Evolutionary conservation across 2,329 filamentous ascomycete genomes (phyloP).

Genomic region (Pseudocercospora vitis): DNA sequence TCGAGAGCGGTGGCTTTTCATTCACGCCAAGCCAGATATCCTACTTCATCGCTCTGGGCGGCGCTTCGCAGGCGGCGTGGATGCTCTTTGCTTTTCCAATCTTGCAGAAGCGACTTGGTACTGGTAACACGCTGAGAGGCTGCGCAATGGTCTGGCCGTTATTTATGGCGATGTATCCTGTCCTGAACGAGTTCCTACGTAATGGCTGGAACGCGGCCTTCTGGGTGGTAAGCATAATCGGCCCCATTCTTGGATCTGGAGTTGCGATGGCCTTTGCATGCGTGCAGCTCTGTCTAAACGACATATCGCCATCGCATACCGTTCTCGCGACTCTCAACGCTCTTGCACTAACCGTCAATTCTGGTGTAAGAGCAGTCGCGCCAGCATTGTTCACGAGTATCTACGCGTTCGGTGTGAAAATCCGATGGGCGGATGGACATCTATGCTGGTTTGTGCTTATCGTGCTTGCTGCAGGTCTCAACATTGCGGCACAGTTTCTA

Average conservation of each 20-base stretch:
- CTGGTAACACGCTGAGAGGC: constrained; percentile 61
- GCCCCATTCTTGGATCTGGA: constrained; percentile 58
- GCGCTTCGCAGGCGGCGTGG: constrained; percentile 69
- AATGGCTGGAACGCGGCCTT: constrained; percentile 51
- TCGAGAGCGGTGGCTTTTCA: constrained; percentile 63
- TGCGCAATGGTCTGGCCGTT: constrained; percentile 63
- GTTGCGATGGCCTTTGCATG: constrained; percentile 68
- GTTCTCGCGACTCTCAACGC: constrained; percentile 72
- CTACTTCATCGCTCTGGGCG: constrained; percentile 63
- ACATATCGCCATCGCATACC: constrained; percentile 64
- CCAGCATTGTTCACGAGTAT: constrained; percentile 67
- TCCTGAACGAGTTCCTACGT: constrained; percentile 59
- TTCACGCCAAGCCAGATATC: constrained; percentile 66
- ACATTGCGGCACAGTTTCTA: constrained; percentile 39
- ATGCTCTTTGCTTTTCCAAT: constrained; percentile 68
- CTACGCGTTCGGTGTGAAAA: constrained; percentile 65
- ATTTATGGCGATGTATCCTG: constrained; percentile 58
- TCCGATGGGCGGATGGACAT: constrained; percentile 64
- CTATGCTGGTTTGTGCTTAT: constrained; percentile 63
- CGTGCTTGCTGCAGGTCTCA: constrained; percentile 39
- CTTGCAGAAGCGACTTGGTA: constrained; percentile 66
- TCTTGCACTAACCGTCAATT: constrained; percentile 61
- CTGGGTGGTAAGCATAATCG: constrained; percentile 54
- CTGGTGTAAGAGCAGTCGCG: constrained; percentile 63
- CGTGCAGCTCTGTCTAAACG: constrained; percentile 72